A percentile compares a stretch with the other conserved stretches of the same genome.
Evolutionary conservation across 768 basidiomycete genomes (phyloP).

Genomic region (Pholiota molesta): DNA sequence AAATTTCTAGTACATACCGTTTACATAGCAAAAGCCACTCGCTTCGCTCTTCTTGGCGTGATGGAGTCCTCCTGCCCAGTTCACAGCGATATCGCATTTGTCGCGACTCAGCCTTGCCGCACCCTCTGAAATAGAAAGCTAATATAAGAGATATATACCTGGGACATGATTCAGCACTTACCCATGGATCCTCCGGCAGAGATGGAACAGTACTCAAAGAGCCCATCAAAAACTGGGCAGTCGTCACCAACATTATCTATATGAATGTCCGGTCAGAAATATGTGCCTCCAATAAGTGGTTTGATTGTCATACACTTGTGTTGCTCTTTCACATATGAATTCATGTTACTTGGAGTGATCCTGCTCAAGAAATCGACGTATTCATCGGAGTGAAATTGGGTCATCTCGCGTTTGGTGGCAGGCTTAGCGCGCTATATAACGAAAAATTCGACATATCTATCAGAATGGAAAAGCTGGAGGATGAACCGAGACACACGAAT

Average conservation of each 20-base stretch:
- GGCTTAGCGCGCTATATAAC: conserved; percentile 89
- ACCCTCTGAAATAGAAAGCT: conserved; percentile 70
- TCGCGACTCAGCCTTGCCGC: conserved; percentile 93
- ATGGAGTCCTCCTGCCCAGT: conserved; percentile 98
- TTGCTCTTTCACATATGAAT: conserved; percentile 90
- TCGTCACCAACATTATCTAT: conserved; percentile 98
- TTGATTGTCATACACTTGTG: conserved; percentile 74
- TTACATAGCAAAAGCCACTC: conserved; percentile 98
- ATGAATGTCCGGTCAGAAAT: conserved; percentile 1
- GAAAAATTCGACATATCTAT: conserved; percentile 2
- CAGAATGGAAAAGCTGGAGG: conserved; percentile 4
- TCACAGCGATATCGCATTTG: conserved; percentile 98
- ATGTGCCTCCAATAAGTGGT: background rate
- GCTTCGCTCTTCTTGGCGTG: conserved; percentile 99
- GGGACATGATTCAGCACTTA: conserved; percentile 38
- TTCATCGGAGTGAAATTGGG: conserved; percentile 98
- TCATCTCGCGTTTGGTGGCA: conserved; percentile 99
- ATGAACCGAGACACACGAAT: conserved; percentile 68
- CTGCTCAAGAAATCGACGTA: conserved; percentile 96
- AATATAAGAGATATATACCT: background rate
- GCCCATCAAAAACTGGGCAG: conserved; percentile 97
- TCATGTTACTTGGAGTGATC: conserved; percentile 95
- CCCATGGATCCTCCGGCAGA: conserved; percentile 99
- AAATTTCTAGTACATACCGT: conserved; percentile 56
- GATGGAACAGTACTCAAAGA: conserved; percentile 99